These are phyloP conservation scores for Solanum chacoense DNA, from an alignment of 305 asterid species.

Conservation along the genomic window DNA sequence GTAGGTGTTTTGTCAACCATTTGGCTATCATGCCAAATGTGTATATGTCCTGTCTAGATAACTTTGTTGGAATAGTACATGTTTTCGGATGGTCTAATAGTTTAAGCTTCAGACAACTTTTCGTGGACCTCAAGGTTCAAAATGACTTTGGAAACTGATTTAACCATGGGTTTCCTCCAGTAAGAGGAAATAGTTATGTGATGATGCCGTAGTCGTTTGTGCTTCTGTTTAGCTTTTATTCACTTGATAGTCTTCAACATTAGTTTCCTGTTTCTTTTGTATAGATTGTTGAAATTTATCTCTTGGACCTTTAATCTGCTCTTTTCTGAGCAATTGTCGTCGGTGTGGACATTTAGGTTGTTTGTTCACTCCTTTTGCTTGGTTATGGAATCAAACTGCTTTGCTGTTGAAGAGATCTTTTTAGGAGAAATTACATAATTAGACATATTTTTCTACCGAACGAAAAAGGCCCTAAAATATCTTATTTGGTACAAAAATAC, in stretches of 20 bases:
- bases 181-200: neutral
- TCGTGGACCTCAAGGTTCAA: neutral
- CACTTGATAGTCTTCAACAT: neutral
- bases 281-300: neutral
- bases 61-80: neutral
- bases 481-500: too few relatives aligned
- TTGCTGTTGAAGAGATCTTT: neutral
- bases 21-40: neutral
- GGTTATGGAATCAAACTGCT: neutral
- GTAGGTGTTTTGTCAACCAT: neutral
- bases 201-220: neutral
- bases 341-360: neutral
- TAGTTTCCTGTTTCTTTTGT: neutral
- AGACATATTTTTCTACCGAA: too few relatives aligned
- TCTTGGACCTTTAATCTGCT: neutral
- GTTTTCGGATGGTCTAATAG: neutral
- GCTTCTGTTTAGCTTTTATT: neutral
- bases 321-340: neutral
- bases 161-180: neutral
- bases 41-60: neutral
- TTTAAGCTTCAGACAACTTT: neutral
- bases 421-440: neutral
- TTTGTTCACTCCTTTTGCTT: neutral
- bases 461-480: too few relatives aligned
- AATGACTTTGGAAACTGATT: neutral